phyloP scores from a whole-genome alignment of 2,329 filamentous ascomycete genomes.

The Calonectria hongkongensis region DNA sequence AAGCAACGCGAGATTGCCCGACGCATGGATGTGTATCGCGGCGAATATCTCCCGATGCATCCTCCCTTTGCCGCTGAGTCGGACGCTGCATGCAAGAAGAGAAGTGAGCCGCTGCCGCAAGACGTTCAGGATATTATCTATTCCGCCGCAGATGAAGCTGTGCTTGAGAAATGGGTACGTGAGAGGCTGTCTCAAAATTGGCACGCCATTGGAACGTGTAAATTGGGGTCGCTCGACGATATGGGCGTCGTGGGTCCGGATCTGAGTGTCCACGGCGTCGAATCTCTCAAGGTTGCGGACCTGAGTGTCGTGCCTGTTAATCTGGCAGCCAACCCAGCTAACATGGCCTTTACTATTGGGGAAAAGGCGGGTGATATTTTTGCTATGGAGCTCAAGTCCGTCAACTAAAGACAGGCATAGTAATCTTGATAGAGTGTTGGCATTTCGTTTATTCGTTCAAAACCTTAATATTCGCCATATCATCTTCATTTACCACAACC shows the following conservation, averaged over 20 bases:
- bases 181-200: conserved; percentile 64
- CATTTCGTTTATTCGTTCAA: too few species aligned
- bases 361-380: conserved; percentile 67
- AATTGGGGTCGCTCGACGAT: conserved; percentile 64
- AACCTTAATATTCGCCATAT: too few species aligned
- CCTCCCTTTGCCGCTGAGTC: conserved; percentile 66
- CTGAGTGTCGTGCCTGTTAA: conserved; percentile 61
- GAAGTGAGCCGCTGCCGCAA: conserved; percentile 60
- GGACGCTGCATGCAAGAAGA: conserved; percentile 65
- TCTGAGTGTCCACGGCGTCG: conserved; percentile 65
- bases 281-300: conserved; percentile 64
- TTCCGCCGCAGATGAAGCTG: conserved; percentile 67
- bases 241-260: conserved; percentile 60
- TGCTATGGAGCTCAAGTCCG: conserved; percentile 57
- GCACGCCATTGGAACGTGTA: conserved; percentile 67
- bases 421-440: too few species aligned
- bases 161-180: conserved; percentile 66
- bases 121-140: conserved; percentile 67
- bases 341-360: conserved; percentile 68
- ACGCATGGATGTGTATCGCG: conserved; percentile 71
- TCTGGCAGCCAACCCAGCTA: conserved; percentile 68
- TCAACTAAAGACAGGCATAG: too few species aligned
- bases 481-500: too few species aligned
- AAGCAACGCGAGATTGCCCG: conserved; percentile 76
- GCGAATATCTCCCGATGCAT: conserved; percentile 65